phyloP scores from a whole-genome alignment of 345 rosid species.

The Hypericum androsaemum region DNA sequence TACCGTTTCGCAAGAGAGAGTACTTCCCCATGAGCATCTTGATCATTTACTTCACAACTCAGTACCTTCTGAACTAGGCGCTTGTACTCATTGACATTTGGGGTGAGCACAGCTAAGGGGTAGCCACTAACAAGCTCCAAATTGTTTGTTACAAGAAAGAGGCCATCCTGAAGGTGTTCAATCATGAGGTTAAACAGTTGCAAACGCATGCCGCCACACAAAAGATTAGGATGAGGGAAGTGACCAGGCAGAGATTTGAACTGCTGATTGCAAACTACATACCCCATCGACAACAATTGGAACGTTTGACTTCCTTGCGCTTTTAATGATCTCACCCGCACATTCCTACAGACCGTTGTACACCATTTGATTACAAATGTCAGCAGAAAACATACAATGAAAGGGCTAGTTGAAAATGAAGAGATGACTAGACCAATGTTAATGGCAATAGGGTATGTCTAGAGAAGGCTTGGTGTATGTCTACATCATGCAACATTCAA shows the following conservation, averaged over 20 bases:
- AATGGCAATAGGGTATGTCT: neutral
- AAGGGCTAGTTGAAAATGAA: too few relatives aligned
- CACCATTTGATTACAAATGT: too few relatives aligned
- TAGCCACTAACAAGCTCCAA: conserved; percentile 66
- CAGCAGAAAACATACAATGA: too few relatives aligned
- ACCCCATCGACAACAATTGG: conserved; percentile 90
- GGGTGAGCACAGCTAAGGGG: conserved; percentile 75
- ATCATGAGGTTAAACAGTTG: conserved; percentile 4
- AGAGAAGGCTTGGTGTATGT: too few relatives aligned
- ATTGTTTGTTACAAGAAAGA: conserved; percentile 66
- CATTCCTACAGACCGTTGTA: conserved; percentile 45
- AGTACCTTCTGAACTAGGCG: conserved; percentile 71
- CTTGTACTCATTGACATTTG: conserved; percentile 87
- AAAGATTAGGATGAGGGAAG: neutral
- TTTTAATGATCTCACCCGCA: conserved; percentile 58
- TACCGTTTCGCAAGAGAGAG: conserved; percentile 62
- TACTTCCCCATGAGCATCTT: conserved; percentile 46
- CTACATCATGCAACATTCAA: neutral
- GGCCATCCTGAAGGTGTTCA: conserved; percentile 55
- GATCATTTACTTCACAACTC: conserved; percentile 52
- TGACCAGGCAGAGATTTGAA: neutral
- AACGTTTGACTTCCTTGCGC: conserved; percentile 56
- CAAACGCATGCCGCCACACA: neutral
- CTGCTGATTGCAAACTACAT: conserved; percentile 14
- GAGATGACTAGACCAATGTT: neutral